Conservation (phyloP, 371 early-diverging fungal genomes). For the Smittium mucronatum region DNA sequence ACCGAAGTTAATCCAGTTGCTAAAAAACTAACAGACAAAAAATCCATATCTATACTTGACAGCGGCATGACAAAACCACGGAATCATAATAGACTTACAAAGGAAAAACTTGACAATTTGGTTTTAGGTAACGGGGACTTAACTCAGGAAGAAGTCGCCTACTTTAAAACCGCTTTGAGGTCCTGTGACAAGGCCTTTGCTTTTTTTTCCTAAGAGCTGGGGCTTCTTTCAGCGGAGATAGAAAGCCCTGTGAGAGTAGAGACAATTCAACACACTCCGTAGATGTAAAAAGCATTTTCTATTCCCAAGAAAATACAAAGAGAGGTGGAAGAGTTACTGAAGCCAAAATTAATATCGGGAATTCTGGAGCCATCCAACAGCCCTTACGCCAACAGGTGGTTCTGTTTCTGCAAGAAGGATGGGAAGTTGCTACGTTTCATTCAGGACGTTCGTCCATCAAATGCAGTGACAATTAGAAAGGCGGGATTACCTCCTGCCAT, state of each 20-base stretch:
- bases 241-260: constrained; percentile 14
- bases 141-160: constrained; percentile 4
- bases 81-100: neutral
- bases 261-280: constrained; percentile 12
- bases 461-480: constrained; percentile 22
- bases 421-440: constrained; percentile 18
- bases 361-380: constrained; percentile 22
- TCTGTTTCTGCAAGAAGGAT: constrained; percentile 21
- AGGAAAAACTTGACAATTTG: constrained; percentile 9
- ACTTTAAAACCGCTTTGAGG: constrained; percentile 6
- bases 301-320: constrained; percentile 10
- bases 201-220: constrained; percentile 10
- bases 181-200: constrained; percentile 13
- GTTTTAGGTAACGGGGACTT: constrained; percentile 11
- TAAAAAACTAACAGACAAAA: neutral
- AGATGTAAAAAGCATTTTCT: constrained; percentile 11
- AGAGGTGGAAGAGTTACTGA: constrained; percentile 6
- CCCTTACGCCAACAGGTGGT: constrained; percentile 18
- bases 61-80: neutral
- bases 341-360: constrained; percentile 13
- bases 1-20: constrained; percentile 13
- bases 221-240: constrained; percentile 5
- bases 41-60: constrained; percentile 3
- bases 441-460: constrained; percentile 23
- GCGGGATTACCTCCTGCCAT: constrained; percentile 15